These are phyloP conservation scores for Kluyveromyces siamensis DNA, from an alignment of 805 yeast genomes.

Conservation along the genomic window DNA sequence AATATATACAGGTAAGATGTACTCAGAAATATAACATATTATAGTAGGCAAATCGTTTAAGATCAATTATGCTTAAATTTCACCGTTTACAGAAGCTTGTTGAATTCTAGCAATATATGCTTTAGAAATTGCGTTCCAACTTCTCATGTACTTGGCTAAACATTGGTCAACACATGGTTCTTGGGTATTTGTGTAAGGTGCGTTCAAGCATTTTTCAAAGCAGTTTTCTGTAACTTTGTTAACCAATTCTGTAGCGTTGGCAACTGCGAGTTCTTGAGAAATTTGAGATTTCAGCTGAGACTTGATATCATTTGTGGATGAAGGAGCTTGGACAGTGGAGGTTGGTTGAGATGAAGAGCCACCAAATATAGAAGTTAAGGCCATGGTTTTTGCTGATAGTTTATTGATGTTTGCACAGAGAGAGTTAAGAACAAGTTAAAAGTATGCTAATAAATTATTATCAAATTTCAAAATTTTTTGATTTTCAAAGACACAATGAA, in stretches of 20 bases:
- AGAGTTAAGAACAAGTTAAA: neutral
- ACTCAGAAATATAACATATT: neutral
- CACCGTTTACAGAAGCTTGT: conserved; percentile 33
- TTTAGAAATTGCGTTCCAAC: conserved; percentile 81
- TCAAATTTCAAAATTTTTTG: neutral
- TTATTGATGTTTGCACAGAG: neutral
- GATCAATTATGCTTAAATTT: conserved; percentile 11
- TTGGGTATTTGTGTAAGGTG: conserved; percentile 53
- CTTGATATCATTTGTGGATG: conserved; percentile 39
- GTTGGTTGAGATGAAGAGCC: conserved; percentile 20
- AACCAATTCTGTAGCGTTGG: conserved; percentile 81
- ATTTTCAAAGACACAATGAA: too few species aligned
- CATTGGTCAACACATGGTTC: conserved; percentile 68
- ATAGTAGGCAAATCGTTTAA: neutral
- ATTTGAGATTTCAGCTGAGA: conserved; percentile 61
- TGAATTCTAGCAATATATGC: conserved; percentile 71
- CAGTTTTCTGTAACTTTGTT: conserved; percentile 81
- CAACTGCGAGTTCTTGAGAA: conserved; percentile 78
- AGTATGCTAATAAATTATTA: neutral
- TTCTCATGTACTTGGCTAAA: conserved; percentile 77
- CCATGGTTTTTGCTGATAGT: conserved; percentile 10
- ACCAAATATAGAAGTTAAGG: conserved; percentile 25
- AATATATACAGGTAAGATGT: conserved; percentile 1
- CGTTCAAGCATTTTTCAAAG: conserved; percentile 64
- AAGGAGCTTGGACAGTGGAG: conserved; percentile 10